phyloP scores from a whole-genome alignment of 2,329 filamentous ascomycete genomes.

The Pseudomassariella vexata region DNA sequence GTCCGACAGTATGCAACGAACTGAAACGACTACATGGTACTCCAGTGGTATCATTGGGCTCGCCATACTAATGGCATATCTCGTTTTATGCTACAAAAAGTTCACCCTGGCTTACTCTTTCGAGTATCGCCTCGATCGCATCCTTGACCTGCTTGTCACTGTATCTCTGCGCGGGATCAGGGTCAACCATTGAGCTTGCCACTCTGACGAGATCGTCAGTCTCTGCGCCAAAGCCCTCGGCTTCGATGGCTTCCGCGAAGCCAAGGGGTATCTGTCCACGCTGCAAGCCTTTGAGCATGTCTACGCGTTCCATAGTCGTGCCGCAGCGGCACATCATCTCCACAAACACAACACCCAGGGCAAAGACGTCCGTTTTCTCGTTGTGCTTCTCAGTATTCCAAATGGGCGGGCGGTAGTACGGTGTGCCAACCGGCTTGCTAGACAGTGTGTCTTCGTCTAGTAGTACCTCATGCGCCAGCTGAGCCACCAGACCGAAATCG shows the following conservation, averaged over 20 bases:
- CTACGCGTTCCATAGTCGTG: constrained; percentile 42
- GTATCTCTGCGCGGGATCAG: too few species aligned
- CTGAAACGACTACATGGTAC: too few species aligned
- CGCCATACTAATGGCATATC: too few species aligned
- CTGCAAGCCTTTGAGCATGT: constrained; percentile 20
- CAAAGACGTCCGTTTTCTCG: constrained; percentile 55
- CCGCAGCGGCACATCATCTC: constrained; percentile 52
- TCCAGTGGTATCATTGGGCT: too few species aligned
- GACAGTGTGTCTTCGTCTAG: background rate
- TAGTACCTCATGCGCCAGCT: constrained; percentile 39
- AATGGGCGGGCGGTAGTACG: constrained; percentile 52
- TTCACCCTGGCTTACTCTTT: too few species aligned
- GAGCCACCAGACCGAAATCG: constrained; percentile 60
- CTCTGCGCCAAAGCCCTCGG: constrained; percentile 14
- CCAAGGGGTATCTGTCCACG: constrained; percentile 13
- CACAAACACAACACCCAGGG: constrained; percentile 54
- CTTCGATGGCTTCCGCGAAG: constrained; percentile 9
- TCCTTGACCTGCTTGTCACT: too few species aligned
- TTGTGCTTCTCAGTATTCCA: constrained; percentile 23
- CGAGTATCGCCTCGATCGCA: too few species aligned
- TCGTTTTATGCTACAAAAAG: too few species aligned
- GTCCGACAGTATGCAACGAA: too few species aligned
- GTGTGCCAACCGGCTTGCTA: constrained; percentile 50
- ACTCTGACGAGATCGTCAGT: too few species aligned
- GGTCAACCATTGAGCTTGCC: too few species aligned